Base-by-base conservation (phyloP, 352 stramenopile species). In the Globisporangium recalcitrans region DNA sequence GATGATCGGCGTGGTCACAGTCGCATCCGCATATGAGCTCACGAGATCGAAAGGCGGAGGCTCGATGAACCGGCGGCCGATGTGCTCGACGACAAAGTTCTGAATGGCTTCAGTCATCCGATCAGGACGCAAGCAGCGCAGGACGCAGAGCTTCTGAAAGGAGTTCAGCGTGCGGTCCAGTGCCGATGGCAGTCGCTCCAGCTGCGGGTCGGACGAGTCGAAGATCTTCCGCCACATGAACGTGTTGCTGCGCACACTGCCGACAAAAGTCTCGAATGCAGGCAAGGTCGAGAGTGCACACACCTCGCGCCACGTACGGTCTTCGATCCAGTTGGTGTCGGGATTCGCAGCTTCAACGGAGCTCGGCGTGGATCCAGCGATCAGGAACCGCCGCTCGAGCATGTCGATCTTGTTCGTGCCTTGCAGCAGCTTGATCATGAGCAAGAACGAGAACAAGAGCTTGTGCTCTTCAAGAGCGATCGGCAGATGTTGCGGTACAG, bases 401-500 rank as follows among this genome's bases (percentile, higher is more conserved):
- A 82, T 56, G 58, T 98, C 87, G 42, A 98, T 95, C 56, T 80
- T 78, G 64, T 78, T 72, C 0, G 68, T 71, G 1, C 85, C 85
- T 72, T 93, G 86, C 4, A 94, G 65, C 16, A 95, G 48, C 64
- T 93, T 94, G 69, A 95, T 94, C 16, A 81, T 90, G 11, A 98
- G 78, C 46, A 98, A 58, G 69, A 98, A 98, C 4, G 88, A 97
- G 60, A 98, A 97, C 1, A 98, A 64, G 0, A 98, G 73, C 63
- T 98, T 98, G 80, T 98, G 91, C 38, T 96, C 83, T 68, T 98
- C 93, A 63, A 98, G 8, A 98, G 78, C 10, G 86, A 97, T 0
- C 91, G 76, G 62, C 93, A 98, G 56, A 98, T 95, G 64, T 97
- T 98, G 9, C 84, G 88, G 69, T 98, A 98, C 16, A 98, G 65